These are phyloP conservation scores for Linderniella brevidens DNA, from an alignment of 257 asterid genomes.

Conservation along the genomic window DNA sequence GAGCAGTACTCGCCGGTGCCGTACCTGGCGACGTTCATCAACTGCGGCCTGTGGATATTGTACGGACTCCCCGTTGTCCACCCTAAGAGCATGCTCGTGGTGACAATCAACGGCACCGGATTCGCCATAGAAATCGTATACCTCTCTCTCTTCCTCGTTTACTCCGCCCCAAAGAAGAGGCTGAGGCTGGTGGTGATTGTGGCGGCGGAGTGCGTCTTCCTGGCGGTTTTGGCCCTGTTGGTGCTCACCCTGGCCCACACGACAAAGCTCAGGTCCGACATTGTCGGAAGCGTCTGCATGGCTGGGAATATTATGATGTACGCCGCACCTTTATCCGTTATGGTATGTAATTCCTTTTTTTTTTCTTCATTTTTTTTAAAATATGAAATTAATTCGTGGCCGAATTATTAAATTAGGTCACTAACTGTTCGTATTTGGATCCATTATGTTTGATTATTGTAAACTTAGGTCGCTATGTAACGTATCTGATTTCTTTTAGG, in stretches of 20 bases:
- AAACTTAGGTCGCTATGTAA: no score
- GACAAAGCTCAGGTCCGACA: slow-evolving; percentile 22
- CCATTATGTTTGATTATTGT: no score
- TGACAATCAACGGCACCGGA: slow-evolving; percentile 43
- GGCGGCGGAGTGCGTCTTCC: slow-evolving; percentile 16
- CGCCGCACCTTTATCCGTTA: slow-evolving; percentile 40
- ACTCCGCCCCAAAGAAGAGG: slow-evolving; percentile 19
- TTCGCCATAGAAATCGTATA: slow-evolving; percentile 29
- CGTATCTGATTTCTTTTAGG: no score
- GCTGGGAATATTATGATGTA: slow-evolving; percentile 43
- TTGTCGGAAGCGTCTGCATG: slow-evolving; percentile 46
- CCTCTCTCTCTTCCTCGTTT: slow-evolving; percentile 17
- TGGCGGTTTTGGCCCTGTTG: slow-evolving; percentile 20
- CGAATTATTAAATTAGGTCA: no score
- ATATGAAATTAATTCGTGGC: no score
- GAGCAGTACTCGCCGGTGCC: slow-evolving; percentile 44
- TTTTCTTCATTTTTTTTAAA: no score
- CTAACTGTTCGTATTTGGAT: no score
- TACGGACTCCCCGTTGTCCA: slow-evolving; percentile 47
- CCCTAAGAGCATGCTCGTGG: slow-evolving; percentile 31
- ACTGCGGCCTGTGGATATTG: slow-evolving; percentile 44
- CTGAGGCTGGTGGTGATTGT: slow-evolving; percentile 11
- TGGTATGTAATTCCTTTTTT: slow-evolving; percentile 20
- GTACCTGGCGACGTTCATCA: slow-evolving; percentile 37
- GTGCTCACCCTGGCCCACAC: slow-evolving; percentile 27